Evolutionary conservation across 768 basidiomycete species (phyloP), one percentile per base, ranked within the genome.

Genomic region (Boletus fagicola): DNA sequence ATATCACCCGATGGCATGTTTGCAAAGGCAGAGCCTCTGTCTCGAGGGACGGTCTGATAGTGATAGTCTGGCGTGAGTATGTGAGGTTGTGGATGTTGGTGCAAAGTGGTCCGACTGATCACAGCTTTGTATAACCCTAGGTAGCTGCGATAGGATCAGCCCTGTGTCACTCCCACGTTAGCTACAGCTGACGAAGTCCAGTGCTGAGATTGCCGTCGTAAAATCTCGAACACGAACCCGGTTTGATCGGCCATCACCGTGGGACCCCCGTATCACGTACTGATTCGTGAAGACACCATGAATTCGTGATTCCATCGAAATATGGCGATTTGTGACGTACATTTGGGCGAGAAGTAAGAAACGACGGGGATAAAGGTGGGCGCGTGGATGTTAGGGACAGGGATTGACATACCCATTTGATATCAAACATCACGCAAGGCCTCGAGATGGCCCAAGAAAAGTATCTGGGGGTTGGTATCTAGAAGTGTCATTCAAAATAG

Each of bases 81-180:
- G 47, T 26, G 48, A 39, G 8, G 42, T 0, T 31, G 31, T 11
- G 31, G 31, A 31, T 12, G 31, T 31, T 12, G 31, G 31, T 11
- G 31, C 31, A 3, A 31, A 31, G 31, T 31, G 11, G 31, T 12
- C 31, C 31, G 2, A 2, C 9, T 10, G 1, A 30, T 30, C 30
- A 31, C 31, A 31, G 31, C 31, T 31, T 31, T 31, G 31, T 31
- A 31, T 31, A 8, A 31, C 31, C 31, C 31, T 18, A 7, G 35
- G 30, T 26, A 45, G 35, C 31, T 31, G 31, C 31, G 31, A 31
- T 31, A 31, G 31, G 4, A 8, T 31, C 5, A 31, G 11, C 31
- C 31, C 57, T 35, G 20, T n/a, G 10, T 35, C 28, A n/a, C 48
- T 65, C 62, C 53, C 51, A 51, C 51, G 43, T 31, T 31, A 31